Percentiles rank a stretch among this genome's conserved stretches.
Evolutionary conservation across 805 yeast genomes (phyloP).

Genomic region (Lachancea lanzarotensis): DNA sequence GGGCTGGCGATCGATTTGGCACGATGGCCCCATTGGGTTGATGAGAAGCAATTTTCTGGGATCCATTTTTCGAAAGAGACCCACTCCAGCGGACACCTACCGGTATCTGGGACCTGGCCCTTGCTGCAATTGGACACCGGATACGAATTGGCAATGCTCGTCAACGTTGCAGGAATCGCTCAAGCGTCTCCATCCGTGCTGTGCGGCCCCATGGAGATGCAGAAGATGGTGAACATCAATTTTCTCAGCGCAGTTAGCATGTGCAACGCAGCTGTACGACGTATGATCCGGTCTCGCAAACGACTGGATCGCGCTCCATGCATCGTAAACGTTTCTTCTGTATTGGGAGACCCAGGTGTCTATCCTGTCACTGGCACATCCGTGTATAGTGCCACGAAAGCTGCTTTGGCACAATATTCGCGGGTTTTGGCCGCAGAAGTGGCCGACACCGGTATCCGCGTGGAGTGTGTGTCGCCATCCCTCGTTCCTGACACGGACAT

Average conservation of each 20-base stretch:
- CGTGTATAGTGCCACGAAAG: slow-evolving; percentile 29
- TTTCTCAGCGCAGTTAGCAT: slow-evolving; percentile 23
- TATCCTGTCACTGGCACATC: slow-evolving; percentile 24
- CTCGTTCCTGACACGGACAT: slow-evolving; percentile 27
- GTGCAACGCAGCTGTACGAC: slow-evolving; percentile 17
- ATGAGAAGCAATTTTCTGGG: slow-evolving; percentile 11
- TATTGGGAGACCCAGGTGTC: slow-evolving; percentile 17
- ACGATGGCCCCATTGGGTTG: slow-evolving; percentile 27
- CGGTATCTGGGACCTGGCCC: neutral
- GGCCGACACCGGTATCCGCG: slow-evolving; percentile 15
- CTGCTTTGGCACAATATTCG: slow-evolving; percentile 25
- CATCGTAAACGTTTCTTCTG: slow-evolving; percentile 28
- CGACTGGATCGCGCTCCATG: slow-evolving; percentile 10
- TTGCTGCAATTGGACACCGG: slow-evolving; percentile 1
- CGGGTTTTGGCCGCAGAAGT: slow-evolving; percentile 21
- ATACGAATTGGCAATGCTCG: slow-evolving; percentile 19
- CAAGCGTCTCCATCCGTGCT: slow-evolving; percentile 22
- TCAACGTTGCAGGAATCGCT: slow-evolving; percentile 31
- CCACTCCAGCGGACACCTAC: neutral
- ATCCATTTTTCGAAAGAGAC: neutral
- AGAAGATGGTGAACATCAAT: slow-evolving; percentile 24
- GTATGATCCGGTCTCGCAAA: slow-evolving; percentile 19
- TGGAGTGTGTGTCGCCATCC: slow-evolving; percentile 17
- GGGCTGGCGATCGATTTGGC: slow-evolving; percentile 24
- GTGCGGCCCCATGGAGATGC: slow-evolving; percentile 13